Evolutionary conservation across 345 rosid species (phyloP), one percentile per base, ranked within the genome.

Genomic region (Citrus glauca): DNA sequence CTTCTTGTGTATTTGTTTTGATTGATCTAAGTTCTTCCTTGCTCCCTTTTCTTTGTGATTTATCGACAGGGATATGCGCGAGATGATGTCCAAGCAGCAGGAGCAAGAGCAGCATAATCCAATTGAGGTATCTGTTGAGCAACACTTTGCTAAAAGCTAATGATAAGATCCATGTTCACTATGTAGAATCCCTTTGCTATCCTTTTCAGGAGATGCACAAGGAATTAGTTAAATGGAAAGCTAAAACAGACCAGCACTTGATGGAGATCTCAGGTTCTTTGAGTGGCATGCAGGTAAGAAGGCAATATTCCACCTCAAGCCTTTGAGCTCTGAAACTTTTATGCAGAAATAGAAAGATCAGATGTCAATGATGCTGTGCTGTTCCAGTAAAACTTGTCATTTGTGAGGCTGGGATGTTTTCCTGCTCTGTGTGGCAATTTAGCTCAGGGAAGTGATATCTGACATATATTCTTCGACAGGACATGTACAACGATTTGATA

Each of bases 211-310:
- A 84, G 81, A 77, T 88, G 75, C 80, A 67, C 69, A 89, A 87
- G 81, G 95, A 94, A 64, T 40, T 88, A 69, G 74, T 81, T 61
- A 86, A 67, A 82, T 93, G 91, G 96, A 91, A 86, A 83, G 84
- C 79, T 22, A 85, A 86, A 85, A 87, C 89, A 27, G 93, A 93
- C 76, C 87, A 87, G 81, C 81, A 82, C 74, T 69, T 93, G 61
- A 70, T 74, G 75, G 92, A 89, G 85, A 84, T 92, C 83, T 86
- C 98, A 59, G 86, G 83, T 72, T 91, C 97, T 16, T 85, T 95
- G 88, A 78, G 86, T 69, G 86, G 87, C 60, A 79, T 91, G 86
- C 95, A 91, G 98, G 98, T 91, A 80, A 48, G 38, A 45, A n/a
- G 64, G 64, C 57, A 80, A 42, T 55, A 61, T 68, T 35, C 60